Conservation (phyloP, 2,329 filamentous ascomycete genomes). For the Chaetomium sp. region DNA sequence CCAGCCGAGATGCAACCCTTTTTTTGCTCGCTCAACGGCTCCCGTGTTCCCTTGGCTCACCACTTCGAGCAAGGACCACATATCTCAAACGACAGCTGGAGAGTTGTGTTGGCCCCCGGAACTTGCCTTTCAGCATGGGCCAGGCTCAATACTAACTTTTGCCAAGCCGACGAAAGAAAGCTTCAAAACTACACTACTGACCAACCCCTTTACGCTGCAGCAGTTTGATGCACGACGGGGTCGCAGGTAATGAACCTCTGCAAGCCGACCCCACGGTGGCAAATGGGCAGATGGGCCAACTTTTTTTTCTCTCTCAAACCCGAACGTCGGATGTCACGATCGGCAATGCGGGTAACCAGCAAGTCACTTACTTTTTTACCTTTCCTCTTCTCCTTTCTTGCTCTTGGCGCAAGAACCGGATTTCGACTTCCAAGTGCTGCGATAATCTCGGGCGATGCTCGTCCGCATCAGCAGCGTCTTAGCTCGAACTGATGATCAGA, state of each 20-base stretch:
- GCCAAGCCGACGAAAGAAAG: too few species aligned
- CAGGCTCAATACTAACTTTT: too few species aligned
- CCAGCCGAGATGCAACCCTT: too few species aligned
- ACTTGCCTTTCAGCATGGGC: too few species aligned
- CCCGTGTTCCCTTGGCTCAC: too few species aligned
- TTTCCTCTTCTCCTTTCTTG: neutral
- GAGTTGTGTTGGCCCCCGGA: too few species aligned
- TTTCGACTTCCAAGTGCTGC: neutral
- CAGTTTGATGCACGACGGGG: neutral
- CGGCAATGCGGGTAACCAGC: constrained; percentile 1
- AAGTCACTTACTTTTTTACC: neutral
- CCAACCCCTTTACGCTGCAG: neutral
- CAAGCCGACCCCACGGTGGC: neutral
- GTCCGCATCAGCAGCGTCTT: neutral
- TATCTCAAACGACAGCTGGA: too few species aligned
- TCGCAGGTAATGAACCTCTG: neutral
- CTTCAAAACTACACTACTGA: neutral
- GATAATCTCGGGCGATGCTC: neutral
- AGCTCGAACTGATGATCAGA: neutral
- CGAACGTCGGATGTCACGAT: neutral
- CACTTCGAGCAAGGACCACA: too few species aligned
- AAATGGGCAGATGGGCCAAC: neutral
- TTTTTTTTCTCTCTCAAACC: too few species aligned
- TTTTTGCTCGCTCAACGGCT: too few species aligned
- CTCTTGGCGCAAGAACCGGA: neutral